Evolutionary conservation across 495 filamentous ascomycete genomes (phyloP).

Genomic region (Aspergillus bertholletiae): DNA sequence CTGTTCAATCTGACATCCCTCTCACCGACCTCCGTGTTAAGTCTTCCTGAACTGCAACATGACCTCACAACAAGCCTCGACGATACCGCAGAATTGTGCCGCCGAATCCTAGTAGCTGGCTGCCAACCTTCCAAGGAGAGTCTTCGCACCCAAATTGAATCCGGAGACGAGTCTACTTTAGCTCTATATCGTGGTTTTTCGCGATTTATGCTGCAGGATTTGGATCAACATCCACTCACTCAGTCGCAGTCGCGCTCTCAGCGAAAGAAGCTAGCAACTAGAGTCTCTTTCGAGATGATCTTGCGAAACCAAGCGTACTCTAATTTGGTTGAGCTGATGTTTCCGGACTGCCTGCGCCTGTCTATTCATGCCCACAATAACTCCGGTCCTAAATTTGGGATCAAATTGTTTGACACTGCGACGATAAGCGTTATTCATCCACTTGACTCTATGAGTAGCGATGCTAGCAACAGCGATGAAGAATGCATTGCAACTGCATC

Average conservation of each 20-base stretch:
- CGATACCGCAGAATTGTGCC: neutral
- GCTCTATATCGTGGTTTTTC: constrained; percentile 43
- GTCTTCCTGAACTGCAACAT: neutral
- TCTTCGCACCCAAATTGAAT: constrained; percentile 31
- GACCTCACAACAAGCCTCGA: neutral
- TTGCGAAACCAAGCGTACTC: constrained; percentile 38
- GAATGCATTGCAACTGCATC: neutral
- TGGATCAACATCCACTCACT: constrained; percentile 10
- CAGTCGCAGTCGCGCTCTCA: neutral
- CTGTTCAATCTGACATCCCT: neutral
- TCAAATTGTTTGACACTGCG: constrained; percentile 29
- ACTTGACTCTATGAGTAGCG: neutral
- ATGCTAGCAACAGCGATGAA: neutral
- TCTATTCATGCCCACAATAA: constrained; percentile 42
- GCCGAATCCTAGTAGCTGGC: neutral
- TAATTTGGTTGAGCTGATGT: constrained; percentile 35
- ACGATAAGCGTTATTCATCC: constrained; percentile 6
- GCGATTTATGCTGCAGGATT: constrained; percentile 45
- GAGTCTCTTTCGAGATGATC: constrained; percentile 20
- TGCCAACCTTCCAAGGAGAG: neutral
- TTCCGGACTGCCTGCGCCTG: constrained; percentile 33
- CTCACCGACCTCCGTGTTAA: neutral
- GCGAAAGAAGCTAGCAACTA: constrained; percentile 29
- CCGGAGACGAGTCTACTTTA: constrained; percentile 25
- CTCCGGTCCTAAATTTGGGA: constrained; percentile 38